Evolutionary conservation across 2,329 filamentous ascomycete species (phyloP).

Genomic region (Phialocephala subalpina): DNA sequence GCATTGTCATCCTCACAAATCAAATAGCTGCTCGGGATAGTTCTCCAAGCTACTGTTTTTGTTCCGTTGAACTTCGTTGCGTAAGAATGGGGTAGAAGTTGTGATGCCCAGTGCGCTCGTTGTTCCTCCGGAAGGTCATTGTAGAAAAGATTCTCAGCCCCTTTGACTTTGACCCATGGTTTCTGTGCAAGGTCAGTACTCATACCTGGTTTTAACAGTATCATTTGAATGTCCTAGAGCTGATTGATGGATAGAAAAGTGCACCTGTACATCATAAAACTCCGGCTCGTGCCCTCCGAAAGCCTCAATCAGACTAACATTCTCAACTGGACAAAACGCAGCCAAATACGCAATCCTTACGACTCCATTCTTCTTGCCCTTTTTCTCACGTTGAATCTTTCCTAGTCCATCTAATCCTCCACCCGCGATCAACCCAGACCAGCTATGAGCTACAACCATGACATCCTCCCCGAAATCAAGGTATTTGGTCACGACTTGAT

Average conservation of each 20-base stretch:
- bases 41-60: constrained; percentile 16
- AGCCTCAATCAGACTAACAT: constrained; percentile 20
- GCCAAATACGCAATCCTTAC: constrained; percentile 26
- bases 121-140: constrained; percentile 10
- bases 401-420: constrained; percentile 46
- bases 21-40: constrained; percentile 24
- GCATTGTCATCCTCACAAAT: constrained; percentile 28
- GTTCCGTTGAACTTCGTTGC: constrained; percentile 15
- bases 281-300: constrained; percentile 12
- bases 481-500: constrained; percentile 16
- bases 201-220: too few relatives aligned
- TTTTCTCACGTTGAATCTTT: constrained; percentile 45
- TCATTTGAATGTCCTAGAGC: too few relatives aligned
- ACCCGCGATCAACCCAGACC: constrained; percentile 46
- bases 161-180: constrained; percentile 14
- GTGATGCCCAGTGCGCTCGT: constrained; percentile 11
- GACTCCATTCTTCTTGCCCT: constrained; percentile 48
- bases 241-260: too few relatives aligned
- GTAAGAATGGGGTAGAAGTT: constrained; percentile 24
- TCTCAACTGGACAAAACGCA: constrained; percentile 23
- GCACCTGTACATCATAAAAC: constrained; percentile 17
- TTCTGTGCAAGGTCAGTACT: not conserved
- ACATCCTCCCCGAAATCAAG: constrained; percentile 46
- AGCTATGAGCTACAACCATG: constrained; percentile 48
- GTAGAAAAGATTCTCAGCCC: constrained; percentile 13